Conservation (phyloP, 495 filamentous ascomycete species). For the Annulohypoxylon stygium region DNA sequence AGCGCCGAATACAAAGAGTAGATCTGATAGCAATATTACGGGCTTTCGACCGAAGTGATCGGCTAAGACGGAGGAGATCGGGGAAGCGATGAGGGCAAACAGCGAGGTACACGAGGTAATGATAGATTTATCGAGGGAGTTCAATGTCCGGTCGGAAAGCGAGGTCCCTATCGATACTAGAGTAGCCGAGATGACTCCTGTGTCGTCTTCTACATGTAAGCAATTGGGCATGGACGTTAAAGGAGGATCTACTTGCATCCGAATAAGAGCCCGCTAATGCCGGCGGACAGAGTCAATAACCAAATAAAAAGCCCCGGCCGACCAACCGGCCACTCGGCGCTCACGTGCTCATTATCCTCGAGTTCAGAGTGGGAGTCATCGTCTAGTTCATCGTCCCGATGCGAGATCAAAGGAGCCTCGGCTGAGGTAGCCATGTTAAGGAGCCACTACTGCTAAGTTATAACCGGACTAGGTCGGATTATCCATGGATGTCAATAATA, state of each 20-base stretch:
- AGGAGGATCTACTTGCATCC: conserved; percentile 73
- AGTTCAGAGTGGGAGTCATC: conserved; percentile 43
- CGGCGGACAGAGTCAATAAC: conserved; percentile 82
- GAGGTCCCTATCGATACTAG: conserved; percentile 82
- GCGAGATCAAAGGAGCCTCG: conserved; percentile 40
- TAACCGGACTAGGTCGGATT: conserved; percentile 5
- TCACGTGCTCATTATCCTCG: conserved; percentile 25
- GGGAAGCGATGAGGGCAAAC: conserved; percentile 82
- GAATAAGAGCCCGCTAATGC: conserved; percentile 88
- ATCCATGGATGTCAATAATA: conserved; percentile 10
- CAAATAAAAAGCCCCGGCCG: conserved; percentile 69
- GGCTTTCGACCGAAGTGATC: conserved; percentile 79
- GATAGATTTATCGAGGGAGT: conserved; percentile 82
- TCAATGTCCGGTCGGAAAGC: conserved; percentile 75
- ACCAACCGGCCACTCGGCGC: conserved; percentile 33
- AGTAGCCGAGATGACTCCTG: conserved; percentile 90
- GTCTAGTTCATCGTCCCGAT: conserved; percentile 46
- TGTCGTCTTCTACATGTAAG: conserved; percentile 70
- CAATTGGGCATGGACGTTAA: conserved; percentile 21
- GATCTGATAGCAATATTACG: conserved; percentile 84
- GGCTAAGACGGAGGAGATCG: conserved; percentile 79
- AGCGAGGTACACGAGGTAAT: conserved; percentile 87
- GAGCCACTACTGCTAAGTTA: not conserved
- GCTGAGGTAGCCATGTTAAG: conserved; percentile 30
- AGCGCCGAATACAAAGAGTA: conserved; percentile 81